Evolutionary conservation across 768 basidiomycete genomes (phyloP).

Genomic region (Tylopilus balloui): DNA sequence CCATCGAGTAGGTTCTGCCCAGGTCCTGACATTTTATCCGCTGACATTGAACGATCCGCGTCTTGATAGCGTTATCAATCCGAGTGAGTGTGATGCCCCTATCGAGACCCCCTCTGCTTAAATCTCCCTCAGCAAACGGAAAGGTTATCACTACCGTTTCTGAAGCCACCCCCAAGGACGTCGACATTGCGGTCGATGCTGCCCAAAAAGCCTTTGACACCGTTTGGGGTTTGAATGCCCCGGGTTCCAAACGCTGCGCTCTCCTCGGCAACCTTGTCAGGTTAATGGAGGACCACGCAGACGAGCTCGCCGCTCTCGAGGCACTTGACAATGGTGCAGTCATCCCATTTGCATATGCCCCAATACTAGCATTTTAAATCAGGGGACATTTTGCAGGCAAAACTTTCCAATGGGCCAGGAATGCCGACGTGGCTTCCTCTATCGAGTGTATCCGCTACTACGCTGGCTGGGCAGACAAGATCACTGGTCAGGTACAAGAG

Average conservation of each 20-base stretch:
- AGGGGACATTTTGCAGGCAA: slow-evolving; percentile 40
- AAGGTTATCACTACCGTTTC: slow-evolving; percentile 51
- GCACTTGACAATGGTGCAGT: slow-evolving; percentile 57
- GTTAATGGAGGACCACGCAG: slow-evolving; percentile 55
- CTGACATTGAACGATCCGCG: neutral
- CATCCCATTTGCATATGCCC: neutral
- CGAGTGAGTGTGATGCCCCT: slow-evolving; percentile 31
- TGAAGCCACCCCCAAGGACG: slow-evolving; percentile 62
- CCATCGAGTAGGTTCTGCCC: slow-evolving; percentile 59
- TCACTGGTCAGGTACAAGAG: slow-evolving; percentile 72
- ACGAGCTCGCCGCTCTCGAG: slow-evolving; percentile 71
- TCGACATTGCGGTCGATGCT: slow-evolving; percentile 69
- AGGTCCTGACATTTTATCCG: neutral
- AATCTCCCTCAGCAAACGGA: slow-evolving; percentile 49
- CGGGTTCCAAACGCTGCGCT: slow-evolving; percentile 49
- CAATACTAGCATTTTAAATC: neutral
- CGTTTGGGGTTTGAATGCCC: slow-evolving; percentile 60
- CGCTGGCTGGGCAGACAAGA: slow-evolving; percentile 88
- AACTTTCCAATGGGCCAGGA: slow-evolving; percentile 45
- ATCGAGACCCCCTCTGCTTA: neutral
- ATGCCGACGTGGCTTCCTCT: slow-evolving; percentile 40
- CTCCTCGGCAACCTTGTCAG: slow-evolving; percentile 61
- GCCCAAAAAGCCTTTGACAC: slow-evolving; percentile 60
- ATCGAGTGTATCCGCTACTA: slow-evolving; percentile 62
- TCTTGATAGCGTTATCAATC: slow-evolving; percentile 51